Base-by-base conservation (phyloP, 2,329 filamentous ascomycete species). In the Ceratocystiopsis sp. region DNA sequence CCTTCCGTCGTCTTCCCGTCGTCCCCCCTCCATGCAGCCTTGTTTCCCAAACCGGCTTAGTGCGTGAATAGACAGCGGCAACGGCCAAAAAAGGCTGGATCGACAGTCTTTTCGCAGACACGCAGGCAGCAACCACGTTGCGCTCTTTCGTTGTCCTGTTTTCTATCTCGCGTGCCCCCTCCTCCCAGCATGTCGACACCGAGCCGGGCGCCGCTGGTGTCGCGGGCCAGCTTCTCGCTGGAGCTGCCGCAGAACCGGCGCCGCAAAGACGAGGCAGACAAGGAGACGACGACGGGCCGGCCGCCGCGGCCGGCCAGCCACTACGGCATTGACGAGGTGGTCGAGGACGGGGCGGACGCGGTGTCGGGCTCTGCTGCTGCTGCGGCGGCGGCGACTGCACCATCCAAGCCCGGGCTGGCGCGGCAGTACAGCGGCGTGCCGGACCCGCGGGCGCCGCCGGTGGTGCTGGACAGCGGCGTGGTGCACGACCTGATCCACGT, bases 181-280 rank as follows among this genome's bases (percentile, higher is more conserved):
- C 25, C 10, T 8, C 5, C 9, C 25, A 38, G 16, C 18, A 47
- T 47, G 45, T 33, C 43, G n/a, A 13, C 41, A 9, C 36, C 45
- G 37, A 40, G 17, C 19, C 42, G 42, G 34, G 29, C 40, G 10
- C 41, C 49, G 3, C 16, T 43, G 25, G 17, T 32, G 13, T 40
- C 46, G 5, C 39, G 41, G 1, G 41, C 35, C 11, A 40, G 42
- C 15, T 51, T 49, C 15, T 51, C 49, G 4, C 19, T 49, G 55
- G 74, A 78, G 50, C 71, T 78, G 53, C 73, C 78, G 57, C 72
- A 78, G 53, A 76, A 75, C 50, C 71, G 74, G 40, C 69, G 71
- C 29, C 71, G 72, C 25, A 29, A 29, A 29, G 25, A 29, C 5
- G 25, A 29, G 12, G 60, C 61, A 46, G 64, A 43, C 8, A 10